Percentiles rank a stretch among this genome's conserved stretches.
Evolutionary conservation across 2,329 filamentous ascomycete species (phyloP).

Genomic region (Penicillium crustosum): DNA sequence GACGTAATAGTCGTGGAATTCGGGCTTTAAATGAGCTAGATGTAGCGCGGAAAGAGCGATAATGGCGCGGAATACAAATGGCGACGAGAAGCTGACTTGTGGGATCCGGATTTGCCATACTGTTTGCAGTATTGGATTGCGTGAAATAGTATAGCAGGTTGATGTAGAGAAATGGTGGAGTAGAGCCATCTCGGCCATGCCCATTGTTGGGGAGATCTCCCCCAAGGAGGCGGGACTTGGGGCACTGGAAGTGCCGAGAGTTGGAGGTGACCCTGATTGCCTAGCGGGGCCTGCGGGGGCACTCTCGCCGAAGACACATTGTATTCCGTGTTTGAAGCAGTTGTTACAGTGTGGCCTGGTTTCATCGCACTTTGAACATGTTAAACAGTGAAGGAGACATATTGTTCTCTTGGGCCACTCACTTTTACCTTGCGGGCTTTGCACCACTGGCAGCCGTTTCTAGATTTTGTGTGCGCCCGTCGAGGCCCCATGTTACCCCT

Average conservation of each 20-base stretch:
- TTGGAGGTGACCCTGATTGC: neutral
- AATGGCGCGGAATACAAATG: conserved; percentile 15
- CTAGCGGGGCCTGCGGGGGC: neutral
- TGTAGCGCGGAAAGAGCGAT: conserved; percentile 14
- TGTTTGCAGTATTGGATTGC: conserved; percentile 12
- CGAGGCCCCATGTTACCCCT: neutral
- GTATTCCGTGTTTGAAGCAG: conserved; percentile 11
- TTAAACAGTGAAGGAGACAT: neutral
- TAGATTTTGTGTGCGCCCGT: conserved; percentile 9
- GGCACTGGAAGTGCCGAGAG: neutral
- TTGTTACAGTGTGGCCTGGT: conserved; percentile 13
- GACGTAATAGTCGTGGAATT: conserved; percentile 17
- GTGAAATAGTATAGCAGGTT: conserved; percentile 17
- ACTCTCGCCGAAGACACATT: neutral
- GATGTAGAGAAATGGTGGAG: conserved; percentile 18
- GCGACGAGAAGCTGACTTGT: conserved; percentile 7
- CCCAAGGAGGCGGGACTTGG: neutral
- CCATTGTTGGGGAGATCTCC: neutral
- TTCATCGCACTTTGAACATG: conserved; percentile 11
- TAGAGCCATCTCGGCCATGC: conserved; percentile 15
- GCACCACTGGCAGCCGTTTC: conserved; percentile 9
- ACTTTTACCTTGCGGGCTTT: conserved; percentile 12
- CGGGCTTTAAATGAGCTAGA: conserved; percentile 16
- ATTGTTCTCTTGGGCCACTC: neutral
- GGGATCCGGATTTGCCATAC: conserved; percentile 16